A percentile compares a stretch with the other conserved stretches of the same genome.
phyloP scores from a whole-genome alignment of 345 rosid species.

The Fremontodendron californicum region DNA sequence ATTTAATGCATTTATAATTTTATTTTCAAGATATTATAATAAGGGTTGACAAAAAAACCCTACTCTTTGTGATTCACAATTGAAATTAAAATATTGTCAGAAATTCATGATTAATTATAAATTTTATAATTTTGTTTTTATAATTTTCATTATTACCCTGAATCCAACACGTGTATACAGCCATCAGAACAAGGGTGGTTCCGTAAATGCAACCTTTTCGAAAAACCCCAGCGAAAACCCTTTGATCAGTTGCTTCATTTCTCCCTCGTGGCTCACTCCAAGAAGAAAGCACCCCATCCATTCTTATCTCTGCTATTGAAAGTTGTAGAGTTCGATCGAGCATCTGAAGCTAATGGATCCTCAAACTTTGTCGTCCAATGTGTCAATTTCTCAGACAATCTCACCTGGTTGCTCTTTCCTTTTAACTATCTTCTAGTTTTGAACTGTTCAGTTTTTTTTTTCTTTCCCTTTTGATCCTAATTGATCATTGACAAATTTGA shows the following conservation, averaged over 20 bases:
- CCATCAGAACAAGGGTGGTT: background rate
- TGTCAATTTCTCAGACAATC: background rate
- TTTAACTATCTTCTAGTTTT: background rate
- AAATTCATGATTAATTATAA: too few relatives aligned
- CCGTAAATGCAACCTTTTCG: background rate
- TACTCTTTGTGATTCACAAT: too few relatives aligned
- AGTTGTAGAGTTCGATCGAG: background rate
- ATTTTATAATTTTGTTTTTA: too few relatives aligned
- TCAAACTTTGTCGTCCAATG: background rate
- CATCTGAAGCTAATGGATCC: constrained; percentile 3
- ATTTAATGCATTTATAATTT: too few relatives aligned
- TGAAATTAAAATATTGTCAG: too few relatives aligned
- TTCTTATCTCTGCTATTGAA: background rate
- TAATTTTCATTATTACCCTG: background rate
- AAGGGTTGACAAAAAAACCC: too few relatives aligned
- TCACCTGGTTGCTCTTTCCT: constrained; percentile 12
- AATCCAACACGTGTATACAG: background rate
- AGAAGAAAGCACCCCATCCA: background rate
- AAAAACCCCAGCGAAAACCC: background rate
- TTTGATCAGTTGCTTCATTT: background rate
- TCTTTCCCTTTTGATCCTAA: background rate
- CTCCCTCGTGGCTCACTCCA: background rate
- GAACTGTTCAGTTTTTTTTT: background rate
- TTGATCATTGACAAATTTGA: background rate
- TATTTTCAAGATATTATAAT: too few relatives aligned